These are phyloP conservation scores for Neoboletus magnificus DNA, from an alignment of 768 basidiomycete genomes.

Conservation along the genomic window DNA sequence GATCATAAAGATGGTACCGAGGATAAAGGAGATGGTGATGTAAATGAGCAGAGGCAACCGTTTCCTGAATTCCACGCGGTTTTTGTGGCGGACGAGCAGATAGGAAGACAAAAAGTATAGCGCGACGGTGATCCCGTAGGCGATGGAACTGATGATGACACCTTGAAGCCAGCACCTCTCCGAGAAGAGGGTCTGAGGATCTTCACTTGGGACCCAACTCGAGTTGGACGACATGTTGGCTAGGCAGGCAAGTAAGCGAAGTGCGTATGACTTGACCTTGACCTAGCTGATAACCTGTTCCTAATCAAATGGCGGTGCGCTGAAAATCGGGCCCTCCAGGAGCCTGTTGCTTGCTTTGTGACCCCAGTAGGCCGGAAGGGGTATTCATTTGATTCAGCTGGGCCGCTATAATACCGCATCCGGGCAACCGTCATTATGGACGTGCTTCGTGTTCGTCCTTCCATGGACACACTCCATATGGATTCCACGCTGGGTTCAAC, in stretches of 20 bases:
- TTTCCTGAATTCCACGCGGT: not conserved
- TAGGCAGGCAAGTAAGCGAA: not conserved
- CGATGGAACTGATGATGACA: conserved; percentile 3
- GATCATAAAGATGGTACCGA: conserved; percentile 18
- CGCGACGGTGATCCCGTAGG: conserved; percentile 8
- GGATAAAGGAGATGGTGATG: conserved; percentile 2
- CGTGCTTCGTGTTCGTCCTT: no score
- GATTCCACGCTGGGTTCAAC: no score
- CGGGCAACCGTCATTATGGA: no score
- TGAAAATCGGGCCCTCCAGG: no score
- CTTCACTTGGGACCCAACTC: conserved; percentile 15
- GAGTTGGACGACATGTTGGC: conserved; percentile 14
- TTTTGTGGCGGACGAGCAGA: conserved; percentile 1
- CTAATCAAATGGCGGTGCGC: not conserved
- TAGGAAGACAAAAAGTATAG: conserved; percentile 6
- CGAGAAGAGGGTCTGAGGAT: conserved; percentile 10
- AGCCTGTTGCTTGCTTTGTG: no score
- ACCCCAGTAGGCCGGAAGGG: no score
- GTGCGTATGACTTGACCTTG: not conserved
- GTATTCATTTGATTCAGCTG: no score
- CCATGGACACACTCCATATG: no score
- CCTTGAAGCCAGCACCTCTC: conserved; percentile 21
- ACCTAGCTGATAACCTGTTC: not conserved
- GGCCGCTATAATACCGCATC: no score
- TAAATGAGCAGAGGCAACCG: conserved; percentile 5